phyloP scores from a whole-genome alignment of 2,329 filamentous ascomycete genomes.

The Cladosporium sp. region DNA sequence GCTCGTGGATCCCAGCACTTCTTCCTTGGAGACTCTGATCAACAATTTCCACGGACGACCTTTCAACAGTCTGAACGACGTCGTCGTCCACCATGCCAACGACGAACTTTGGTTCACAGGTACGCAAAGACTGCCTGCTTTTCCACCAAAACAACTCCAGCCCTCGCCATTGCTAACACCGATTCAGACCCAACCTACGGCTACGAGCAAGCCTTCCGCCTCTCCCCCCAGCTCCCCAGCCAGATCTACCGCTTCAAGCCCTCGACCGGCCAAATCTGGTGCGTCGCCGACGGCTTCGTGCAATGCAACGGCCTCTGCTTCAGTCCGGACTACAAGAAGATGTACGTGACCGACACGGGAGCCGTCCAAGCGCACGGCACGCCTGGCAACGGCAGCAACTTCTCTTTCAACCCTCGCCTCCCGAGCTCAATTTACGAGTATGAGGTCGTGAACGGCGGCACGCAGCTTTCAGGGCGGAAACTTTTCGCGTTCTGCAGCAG shows the following conservation, averaged over 20 bases:
- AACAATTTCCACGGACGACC: constrained; percentile 62
- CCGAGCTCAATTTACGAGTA: constrained; percentile 42
- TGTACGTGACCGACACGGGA: constrained; percentile 59
- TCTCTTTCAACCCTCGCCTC: constrained; percentile 34
- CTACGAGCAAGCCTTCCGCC: constrained; percentile 55
- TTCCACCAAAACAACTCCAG: neutral
- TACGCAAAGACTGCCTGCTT: neutral
- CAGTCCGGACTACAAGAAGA: constrained; percentile 50
- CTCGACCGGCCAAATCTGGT: constrained; percentile 50
- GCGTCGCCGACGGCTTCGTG: constrained; percentile 57
- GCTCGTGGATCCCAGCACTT: constrained; percentile 21
- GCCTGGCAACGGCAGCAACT: constrained; percentile 25
- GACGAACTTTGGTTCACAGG: constrained; percentile 28
- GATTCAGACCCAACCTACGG: constrained; percentile 26
- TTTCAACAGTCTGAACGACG: constrained; percentile 61
- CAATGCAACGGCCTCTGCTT: constrained; percentile 59
- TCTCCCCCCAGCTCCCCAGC: constrained; percentile 51
- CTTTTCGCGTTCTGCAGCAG: constrained; percentile 56
- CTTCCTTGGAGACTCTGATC: constrained; percentile 39
- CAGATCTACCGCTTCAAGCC: constrained; percentile 60
- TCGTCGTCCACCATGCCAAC: constrained; percentile 51
- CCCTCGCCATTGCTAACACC: neutral
- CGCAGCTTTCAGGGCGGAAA: constrained; percentile 31
- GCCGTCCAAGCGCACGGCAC: constrained; percentile 32
- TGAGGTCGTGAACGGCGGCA: constrained; percentile 34